phyloP scores from a whole-genome alignment of 768 basidiomycete genomes.

The Crucibulum laeve region DNA sequence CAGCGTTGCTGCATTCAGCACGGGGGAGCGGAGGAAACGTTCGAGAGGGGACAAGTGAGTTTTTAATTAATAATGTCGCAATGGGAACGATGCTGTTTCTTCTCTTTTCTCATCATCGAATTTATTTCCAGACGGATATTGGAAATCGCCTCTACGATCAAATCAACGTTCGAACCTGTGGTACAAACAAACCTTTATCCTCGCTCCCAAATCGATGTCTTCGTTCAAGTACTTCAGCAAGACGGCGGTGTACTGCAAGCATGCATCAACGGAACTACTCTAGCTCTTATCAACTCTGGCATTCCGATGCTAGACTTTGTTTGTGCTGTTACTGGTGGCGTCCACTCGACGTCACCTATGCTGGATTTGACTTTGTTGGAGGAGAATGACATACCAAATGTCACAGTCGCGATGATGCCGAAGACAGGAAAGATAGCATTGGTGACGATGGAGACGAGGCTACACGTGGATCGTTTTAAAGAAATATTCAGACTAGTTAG shows the following conservation, averaged over 20 bases:
- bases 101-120: not conserved
- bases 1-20: constrained; percentile 81
- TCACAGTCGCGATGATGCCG: constrained; percentile 89
- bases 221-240: constrained; percentile 88
- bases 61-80: not conserved
- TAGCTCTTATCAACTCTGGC: constrained; percentile 87
- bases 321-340: constrained; percentile 84
- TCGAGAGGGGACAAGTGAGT: constrained; percentile 85
- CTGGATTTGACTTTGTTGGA: constrained; percentile 87
- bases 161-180: constrained; percentile 95
- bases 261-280: constrained; percentile 91
- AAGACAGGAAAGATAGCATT: constrained; percentile 81
- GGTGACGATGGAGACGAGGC: constrained; percentile 89
- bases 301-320: constrained; percentile 90
- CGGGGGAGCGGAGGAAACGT: constrained; percentile 72
- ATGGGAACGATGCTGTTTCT: no score
- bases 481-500: constrained; percentile 80
- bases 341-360: constrained; percentile 75
- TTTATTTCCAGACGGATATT: constrained; percentile 61
- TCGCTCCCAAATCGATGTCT: constrained; percentile 91
- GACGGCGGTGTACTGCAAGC: constrained; percentile 91
- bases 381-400: constrained; percentile 84
- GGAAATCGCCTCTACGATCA: constrained; percentile 83
- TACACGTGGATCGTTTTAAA: constrained; percentile 90
- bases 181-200: constrained; percentile 90